Conservation (phyloP, 2,329 filamentous ascomycete genomes). For the Claviceps maximensis region DNA sequence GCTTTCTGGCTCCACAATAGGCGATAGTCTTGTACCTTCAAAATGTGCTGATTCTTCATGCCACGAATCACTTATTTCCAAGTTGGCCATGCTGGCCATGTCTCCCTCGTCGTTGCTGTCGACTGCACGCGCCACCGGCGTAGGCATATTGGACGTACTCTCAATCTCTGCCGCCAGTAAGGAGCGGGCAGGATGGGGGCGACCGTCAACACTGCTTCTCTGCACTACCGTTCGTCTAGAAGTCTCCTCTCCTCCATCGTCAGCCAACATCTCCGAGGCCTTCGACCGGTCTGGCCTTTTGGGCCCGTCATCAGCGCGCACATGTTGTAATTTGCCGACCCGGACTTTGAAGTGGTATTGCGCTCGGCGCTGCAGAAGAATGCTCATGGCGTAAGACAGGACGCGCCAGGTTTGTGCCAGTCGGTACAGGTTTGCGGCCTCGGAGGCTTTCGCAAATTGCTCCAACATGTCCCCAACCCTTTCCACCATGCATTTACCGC, state of each 20-base stretch:
- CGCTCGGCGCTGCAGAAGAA: slow-evolving; percentile 41
- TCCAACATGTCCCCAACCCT: slow-evolving; percentile 40
- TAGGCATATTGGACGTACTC: slow-evolving; percentile 49
- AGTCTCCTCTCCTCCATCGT: slow-evolving; percentile 25
- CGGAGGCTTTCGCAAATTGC: slow-evolving; percentile 43
- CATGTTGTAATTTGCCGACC: slow-evolving; percentile 25
- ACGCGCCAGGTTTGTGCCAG: slow-evolving; percentile 53
- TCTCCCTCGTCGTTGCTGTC: slow-evolving; percentile 15
- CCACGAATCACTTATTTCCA: neutral
- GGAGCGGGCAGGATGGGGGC: slow-evolving; percentile 26
- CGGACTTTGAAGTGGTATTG: slow-evolving; percentile 43
- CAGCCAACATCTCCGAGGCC: slow-evolving; percentile 13
- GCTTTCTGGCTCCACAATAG: slow-evolving; percentile 36
- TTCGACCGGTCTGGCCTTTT: slow-evolving; percentile 16
- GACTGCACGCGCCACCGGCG: slow-evolving; percentile 42
- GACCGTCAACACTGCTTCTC: slow-evolving; percentile 17
- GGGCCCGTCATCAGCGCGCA: slow-evolving; percentile 15
- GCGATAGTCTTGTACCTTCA: slow-evolving; percentile 28
- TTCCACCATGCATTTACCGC: slow-evolving; percentile 26
- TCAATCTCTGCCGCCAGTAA: slow-evolving; percentile 43
- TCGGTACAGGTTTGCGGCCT: slow-evolving; percentile 41
- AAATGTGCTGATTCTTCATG: slow-evolving; percentile 15
- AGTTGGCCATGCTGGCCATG: neutral
- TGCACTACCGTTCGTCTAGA: slow-evolving; percentile 20
- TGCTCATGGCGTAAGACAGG: slow-evolving; percentile 39